These are phyloP conservation scores for Gastrolobium bilobum DNA, from an alignment of 306 rosid genomes.

Conservation along the genomic window DNA sequence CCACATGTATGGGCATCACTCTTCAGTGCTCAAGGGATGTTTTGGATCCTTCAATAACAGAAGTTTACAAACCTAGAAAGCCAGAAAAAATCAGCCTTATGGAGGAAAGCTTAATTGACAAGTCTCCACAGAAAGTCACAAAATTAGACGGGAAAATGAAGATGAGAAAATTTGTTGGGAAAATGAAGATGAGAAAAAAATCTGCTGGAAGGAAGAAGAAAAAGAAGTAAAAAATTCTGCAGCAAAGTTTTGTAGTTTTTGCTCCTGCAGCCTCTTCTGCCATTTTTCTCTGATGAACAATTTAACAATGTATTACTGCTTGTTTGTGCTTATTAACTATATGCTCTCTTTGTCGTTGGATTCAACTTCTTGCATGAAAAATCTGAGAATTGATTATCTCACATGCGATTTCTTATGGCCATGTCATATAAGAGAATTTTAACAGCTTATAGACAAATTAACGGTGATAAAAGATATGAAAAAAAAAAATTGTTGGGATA, in stretches of 20 bases:
- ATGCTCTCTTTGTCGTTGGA: conserved; percentile 21
- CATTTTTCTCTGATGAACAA: conserved; percentile 13
- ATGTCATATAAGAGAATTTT: too few species aligned
- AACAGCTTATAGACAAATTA: too few species aligned
- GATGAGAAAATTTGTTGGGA: conserved; percentile 47
- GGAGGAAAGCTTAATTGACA: conserved; percentile 52
- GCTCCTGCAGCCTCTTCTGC: conserved; percentile 16
- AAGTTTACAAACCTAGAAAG: conserved; percentile 71
- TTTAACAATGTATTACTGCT: conserved; percentile 20
- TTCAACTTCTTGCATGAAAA: conserved; percentile 13
- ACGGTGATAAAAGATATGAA: too few species aligned
- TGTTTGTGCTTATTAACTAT: conserved; percentile 1
- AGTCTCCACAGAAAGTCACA: conserved; percentile 45
- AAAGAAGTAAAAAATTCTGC: conserved; percentile 35
- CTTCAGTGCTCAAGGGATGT: conserved; percentile 69
- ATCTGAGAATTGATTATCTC: neutral
- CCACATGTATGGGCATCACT: conserved; percentile 64
- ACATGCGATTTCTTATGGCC: too few species aligned
- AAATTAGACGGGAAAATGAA: conserved; percentile 50
- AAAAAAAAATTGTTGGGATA: too few species aligned
- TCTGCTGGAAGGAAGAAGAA: conserved; percentile 35
- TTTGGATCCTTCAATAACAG: conserved; percentile 81
- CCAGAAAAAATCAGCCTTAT: conserved; percentile 51
- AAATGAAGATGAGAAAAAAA: conserved; percentile 52
- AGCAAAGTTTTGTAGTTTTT: conserved; percentile 35